A percentile compares a stretch with the other conserved stretches of the same genome.
Evolutionary conservation across 306 rosid species (phyloP).

Genomic region (Medicago arabica): DNA sequence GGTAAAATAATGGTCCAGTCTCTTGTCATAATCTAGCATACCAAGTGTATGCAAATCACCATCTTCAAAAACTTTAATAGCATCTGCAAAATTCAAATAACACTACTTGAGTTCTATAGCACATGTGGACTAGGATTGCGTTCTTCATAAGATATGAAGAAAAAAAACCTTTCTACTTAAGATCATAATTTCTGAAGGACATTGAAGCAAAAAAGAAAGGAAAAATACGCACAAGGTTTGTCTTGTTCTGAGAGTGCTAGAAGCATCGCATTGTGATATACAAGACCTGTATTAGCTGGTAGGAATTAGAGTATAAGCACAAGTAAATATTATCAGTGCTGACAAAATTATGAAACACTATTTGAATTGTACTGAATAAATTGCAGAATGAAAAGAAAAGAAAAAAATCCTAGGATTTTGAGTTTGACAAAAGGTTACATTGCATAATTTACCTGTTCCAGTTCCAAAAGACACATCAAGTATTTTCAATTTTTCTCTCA

Average conservation of each 20-base stretch:
- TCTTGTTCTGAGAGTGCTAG: constrained; percentile 90
- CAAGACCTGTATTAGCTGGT: constrained; percentile 82
- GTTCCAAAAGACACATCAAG: constrained; percentile 74
- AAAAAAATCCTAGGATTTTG: neutral
- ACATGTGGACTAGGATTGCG: neutral
- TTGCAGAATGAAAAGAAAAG: neutral
- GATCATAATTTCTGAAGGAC: no score
- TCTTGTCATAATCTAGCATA: constrained; percentile 91
- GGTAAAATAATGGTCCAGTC: constrained; percentile 85
- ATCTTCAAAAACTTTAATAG: constrained; percentile 89
- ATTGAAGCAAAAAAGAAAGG: neutral
- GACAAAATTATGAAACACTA: constrained; percentile 8
- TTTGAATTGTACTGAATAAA: neutral
- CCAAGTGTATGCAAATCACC: constrained; percentile 97
- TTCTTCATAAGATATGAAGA: constrained; percentile 11
- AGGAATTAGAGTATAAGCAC: neutral
- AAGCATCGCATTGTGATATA: constrained; percentile 88
- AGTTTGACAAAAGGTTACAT: constrained; percentile 28
- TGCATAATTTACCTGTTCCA: constrained; percentile 67
- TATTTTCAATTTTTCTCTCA: constrained; percentile 80
- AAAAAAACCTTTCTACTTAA: no score
- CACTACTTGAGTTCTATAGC: constrained; percentile 35
- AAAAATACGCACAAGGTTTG: constrained; percentile 83
- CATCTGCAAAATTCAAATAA: constrained; percentile 61
- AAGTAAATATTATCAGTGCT: no score